Percentiles rank a stretch among this genome's conserved stretches.
Conservation (phyloP, 352 stramenopile genomes). For the Globisporangium echinulatum region DNA sequence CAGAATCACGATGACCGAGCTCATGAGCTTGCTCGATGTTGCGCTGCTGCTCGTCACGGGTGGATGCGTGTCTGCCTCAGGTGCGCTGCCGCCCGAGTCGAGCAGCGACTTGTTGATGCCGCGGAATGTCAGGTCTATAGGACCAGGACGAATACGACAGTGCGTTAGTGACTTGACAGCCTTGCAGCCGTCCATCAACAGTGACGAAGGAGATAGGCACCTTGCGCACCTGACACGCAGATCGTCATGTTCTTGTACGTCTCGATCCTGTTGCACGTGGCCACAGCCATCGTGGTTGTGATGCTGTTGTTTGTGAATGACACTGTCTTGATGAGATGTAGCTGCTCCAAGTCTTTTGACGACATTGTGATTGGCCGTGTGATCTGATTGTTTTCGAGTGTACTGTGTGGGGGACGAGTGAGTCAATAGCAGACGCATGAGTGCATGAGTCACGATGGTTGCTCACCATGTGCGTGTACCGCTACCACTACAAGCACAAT, state of each 20-base stretch:
- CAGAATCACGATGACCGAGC: conserved; percentile 6
- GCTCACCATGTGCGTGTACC: no score
- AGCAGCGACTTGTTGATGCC: conserved; percentile 1
- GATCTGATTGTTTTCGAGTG: conserved; percentile 15
- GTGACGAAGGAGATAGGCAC: not conserved
- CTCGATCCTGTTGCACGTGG: conserved; percentile 3
- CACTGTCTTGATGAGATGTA: conserved; percentile 16
- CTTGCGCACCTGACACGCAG: conserved; percentile 16
- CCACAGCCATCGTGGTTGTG: not conserved
- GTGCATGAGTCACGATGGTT: no score
- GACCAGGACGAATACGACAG: no score
- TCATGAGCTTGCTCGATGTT: conserved; percentile 14
- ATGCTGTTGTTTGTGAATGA: conserved; percentile 11
- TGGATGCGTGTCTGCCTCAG: not conserved
- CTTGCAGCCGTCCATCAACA: not conserved
- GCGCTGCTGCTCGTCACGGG: not conserved
- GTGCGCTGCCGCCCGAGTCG: not conserved
- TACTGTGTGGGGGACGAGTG: not conserved
- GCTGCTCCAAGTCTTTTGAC: conserved; percentile 4
- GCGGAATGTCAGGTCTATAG: conserved; percentile 5
- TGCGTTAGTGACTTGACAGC: no score
- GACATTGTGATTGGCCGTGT: conserved; percentile 13
- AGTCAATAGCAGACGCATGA: not conserved
- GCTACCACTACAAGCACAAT: no score
- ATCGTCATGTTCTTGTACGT: conserved; percentile 11